Evolutionary conservation across 208 protist genomes (phyloP).

Genomic region (Trypanosoma lewisi): DNA sequence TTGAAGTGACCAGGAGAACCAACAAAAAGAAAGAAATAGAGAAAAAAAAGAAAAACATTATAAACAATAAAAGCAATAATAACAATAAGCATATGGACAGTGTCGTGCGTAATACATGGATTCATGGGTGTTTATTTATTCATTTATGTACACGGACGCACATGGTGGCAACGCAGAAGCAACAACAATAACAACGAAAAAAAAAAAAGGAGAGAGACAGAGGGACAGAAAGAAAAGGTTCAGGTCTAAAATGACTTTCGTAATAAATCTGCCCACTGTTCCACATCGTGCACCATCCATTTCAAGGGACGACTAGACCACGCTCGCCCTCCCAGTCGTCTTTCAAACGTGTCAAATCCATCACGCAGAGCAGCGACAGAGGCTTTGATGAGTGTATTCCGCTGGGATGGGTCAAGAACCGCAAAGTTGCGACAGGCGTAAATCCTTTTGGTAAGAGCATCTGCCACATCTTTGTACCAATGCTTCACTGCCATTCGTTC

Average conservation of each 20-base stretch:
- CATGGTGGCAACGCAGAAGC: background rate
- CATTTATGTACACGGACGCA: too few relatives aligned
- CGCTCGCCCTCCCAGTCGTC: constrained; percentile 39
- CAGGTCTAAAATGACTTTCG: constrained; percentile 44
- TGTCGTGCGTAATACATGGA: background rate
- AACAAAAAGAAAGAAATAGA: too few relatives aligned
- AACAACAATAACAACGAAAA: constrained; percentile 13
- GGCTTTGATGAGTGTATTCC: constrained; percentile 56
- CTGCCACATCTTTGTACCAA: constrained; percentile 53
- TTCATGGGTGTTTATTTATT: too few relatives aligned
- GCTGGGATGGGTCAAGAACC: constrained; percentile 52
- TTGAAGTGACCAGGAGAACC: too few relatives aligned
- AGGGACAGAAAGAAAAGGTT: background rate
- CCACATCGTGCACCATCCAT: constrained; percentile 45
- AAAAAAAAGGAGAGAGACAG: background rate
- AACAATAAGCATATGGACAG: background rate
- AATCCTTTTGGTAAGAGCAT: constrained; percentile 40
- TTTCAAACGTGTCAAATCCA: constrained; percentile 44
- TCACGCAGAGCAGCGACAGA: constrained; percentile 47
- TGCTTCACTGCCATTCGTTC: constrained; percentile 73
- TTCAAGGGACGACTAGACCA: constrained; percentile 74
- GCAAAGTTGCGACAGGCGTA: constrained; percentile 46
- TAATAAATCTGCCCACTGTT: constrained; percentile 57
- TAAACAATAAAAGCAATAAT: constrained; percentile 3
- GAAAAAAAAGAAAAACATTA: too few relatives aligned